A percentile compares a stretch with the other conserved stretches of the same genome.
Evolutionary conservation across 1,284 basidiomycete species (phyloP).

Genomic region (Trichosporon faecale): DNA sequence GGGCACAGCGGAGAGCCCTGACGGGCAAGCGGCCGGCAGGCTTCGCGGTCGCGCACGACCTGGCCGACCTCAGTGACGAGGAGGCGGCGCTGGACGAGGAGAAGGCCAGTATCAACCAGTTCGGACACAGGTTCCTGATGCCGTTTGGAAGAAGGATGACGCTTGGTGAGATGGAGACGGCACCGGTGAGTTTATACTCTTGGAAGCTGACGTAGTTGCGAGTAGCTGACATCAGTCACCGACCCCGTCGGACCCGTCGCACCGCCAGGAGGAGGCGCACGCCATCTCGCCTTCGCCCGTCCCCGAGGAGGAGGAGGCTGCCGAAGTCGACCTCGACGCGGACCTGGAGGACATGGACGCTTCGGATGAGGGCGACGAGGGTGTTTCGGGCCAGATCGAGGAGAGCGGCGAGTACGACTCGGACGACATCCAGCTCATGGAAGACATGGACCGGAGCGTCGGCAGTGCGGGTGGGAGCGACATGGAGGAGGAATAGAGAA

Average conservation of each 20-base stretch:
- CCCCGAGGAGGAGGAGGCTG: slow-evolving; percentile 11
- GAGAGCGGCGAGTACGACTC: slow-evolving; percentile 24
- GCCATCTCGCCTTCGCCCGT: slow-evolving; percentile 4
- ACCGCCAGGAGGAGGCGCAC: slow-evolving; percentile 43
- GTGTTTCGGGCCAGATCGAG: slow-evolving; percentile 24
- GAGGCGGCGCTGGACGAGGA: slow-evolving; percentile 41
- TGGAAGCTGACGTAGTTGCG: neutral
- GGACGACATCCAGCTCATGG: slow-evolving; percentile 24
- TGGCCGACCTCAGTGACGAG: slow-evolving; percentile 41
- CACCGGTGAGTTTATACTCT: slow-evolving; percentile 31
- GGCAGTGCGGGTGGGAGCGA: slow-evolving; percentile 17
- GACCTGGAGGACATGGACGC: slow-evolving; percentile 22
- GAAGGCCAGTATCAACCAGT: slow-evolving; percentile 38
- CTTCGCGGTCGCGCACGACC: slow-evolving; percentile 31
- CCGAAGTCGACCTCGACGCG: slow-evolving; percentile 23
- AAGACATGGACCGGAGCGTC: slow-evolving; percentile 22
- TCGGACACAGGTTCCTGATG: slow-evolving; percentile 47
- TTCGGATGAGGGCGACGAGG: slow-evolving; percentile 22
- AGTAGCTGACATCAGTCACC: slow-evolving; percentile 34
- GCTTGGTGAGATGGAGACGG: slow-evolving; percentile 49
- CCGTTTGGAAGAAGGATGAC: slow-evolving; percentile 45
- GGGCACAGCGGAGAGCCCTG: slow-evolving; percentile 36
- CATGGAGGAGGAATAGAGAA: slow-evolving; percentile 22
- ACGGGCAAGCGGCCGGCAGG: slow-evolving; percentile 36
- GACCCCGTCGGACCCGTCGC: slow-evolving; percentile 44